A percentile compares a stretch with the other conserved stretches of the same genome.
phyloP scores from a whole-genome alignment of 768 basidiomycete species.

The Dacryopinax primogenitus region DNA sequence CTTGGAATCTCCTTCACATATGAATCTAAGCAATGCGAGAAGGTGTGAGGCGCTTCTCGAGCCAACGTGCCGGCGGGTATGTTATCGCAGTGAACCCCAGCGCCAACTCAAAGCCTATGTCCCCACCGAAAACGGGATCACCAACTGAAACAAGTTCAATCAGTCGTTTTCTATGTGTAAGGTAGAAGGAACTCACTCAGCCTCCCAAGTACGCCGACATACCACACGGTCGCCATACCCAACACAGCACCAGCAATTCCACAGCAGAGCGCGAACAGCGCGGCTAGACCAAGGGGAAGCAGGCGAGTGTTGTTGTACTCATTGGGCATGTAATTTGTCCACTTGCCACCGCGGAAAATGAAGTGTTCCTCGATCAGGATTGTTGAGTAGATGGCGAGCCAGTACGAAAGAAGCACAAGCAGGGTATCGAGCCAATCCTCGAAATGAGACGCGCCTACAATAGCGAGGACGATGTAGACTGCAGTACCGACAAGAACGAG shows the following conservation, averaged over 20 bases:
- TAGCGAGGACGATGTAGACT: constrained; percentile 36
- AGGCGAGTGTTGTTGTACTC: constrained; percentile 25
- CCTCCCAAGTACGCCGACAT: constrained; percentile 23
- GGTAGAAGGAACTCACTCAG: constrained; percentile 17
- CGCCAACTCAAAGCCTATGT: constrained; percentile 31
- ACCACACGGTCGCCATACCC: constrained; percentile 30
- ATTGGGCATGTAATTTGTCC: constrained; percentile 29
- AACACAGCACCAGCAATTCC: constrained; percentile 32
- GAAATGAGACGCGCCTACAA: constrained; percentile 37
- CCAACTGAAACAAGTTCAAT: constrained; percentile 17
- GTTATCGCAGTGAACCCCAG: constrained; percentile 25
- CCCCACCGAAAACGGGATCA: constrained; percentile 23
- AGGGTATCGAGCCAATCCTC: constrained; percentile 34
- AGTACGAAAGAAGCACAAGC: constrained; percentile 33
- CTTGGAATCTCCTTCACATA: background rate
- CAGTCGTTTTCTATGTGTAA: background rate
- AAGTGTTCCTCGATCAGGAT: constrained; percentile 41
- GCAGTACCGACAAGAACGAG: constrained; percentile 32
- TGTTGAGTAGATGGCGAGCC: constrained; percentile 39
- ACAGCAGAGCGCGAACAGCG: constrained; percentile 25
- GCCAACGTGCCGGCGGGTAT: constrained; percentile 8
- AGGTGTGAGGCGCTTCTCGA: constrained; percentile 3
- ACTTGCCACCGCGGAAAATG: constrained; percentile 35
- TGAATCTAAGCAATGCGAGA: background rate
- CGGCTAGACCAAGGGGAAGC: constrained; percentile 33